These are phyloP conservation scores for Aspergillus sojae DNA, from an alignment of 2,329 filamentous ascomycete genomes.

Conservation along the genomic window DNA sequence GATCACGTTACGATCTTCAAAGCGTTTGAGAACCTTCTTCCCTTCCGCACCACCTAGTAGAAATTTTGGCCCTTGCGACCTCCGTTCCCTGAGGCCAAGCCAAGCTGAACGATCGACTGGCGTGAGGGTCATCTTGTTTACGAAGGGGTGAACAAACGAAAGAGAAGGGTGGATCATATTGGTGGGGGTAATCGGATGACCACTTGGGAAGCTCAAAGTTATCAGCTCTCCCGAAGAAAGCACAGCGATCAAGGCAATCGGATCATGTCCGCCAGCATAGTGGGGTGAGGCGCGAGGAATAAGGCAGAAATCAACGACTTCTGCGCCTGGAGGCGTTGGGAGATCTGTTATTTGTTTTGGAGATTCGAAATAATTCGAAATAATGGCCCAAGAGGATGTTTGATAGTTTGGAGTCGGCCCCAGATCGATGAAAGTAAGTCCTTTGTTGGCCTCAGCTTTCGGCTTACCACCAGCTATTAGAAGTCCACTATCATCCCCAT, in stretches of 20 bases:
- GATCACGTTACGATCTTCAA: slow-evolving; percentile 80
- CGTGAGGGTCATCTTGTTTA: slow-evolving; percentile 71
- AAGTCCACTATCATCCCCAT: slow-evolving; percentile 89
- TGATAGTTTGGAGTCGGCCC: slow-evolving; percentile 87
- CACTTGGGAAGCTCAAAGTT: slow-evolving; percentile 88
- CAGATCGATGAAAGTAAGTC: slow-evolving; percentile 85
- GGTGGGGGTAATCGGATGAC: slow-evolving; percentile 85
- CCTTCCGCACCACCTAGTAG: slow-evolving; percentile 78
- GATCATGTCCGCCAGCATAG: slow-evolving; percentile 85
- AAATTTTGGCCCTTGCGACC: slow-evolving; percentile 75
- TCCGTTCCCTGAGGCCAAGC: slow-evolving; percentile 86
- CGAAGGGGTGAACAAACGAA: slow-evolving; percentile 87
- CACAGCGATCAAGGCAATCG: slow-evolving; percentile 78
- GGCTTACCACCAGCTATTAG: slow-evolving; percentile 80
- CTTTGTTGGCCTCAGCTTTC: slow-evolving; percentile 68
- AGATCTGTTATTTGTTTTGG: slow-evolving; percentile 72
- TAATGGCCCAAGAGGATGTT: slow-evolving; percentile 84
- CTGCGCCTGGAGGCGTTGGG: slow-evolving; percentile 73
- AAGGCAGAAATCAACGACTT: slow-evolving; percentile 78
- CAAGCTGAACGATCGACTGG: slow-evolving; percentile 77
- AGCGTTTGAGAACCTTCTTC: slow-evolving; percentile 69
- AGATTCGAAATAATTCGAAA: slow-evolving; percentile 77
- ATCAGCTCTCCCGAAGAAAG: slow-evolving; percentile 85
- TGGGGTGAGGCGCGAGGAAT: slow-evolving; percentile 82
- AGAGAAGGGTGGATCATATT: slow-evolving; percentile 89